Conservation (phyloP, 257 asterid genomes). For the Echites panduratus region DNA sequence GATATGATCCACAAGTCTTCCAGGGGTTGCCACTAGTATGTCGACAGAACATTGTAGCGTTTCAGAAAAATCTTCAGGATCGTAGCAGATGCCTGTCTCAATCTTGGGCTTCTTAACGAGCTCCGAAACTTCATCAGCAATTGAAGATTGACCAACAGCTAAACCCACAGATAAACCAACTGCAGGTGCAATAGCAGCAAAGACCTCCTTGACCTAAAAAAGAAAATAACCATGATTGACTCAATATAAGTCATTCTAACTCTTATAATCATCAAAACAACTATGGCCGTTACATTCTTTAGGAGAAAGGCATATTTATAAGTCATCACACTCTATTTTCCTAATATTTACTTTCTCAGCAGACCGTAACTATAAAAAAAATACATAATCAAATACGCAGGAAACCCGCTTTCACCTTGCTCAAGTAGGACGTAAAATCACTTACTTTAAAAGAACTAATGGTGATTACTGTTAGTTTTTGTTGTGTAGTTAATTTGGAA, state of each 20-base stretch:
- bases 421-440: too few species aligned
- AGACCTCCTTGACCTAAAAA: constrained; percentile 80
- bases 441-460: not conserved
- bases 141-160: constrained; percentile 94
- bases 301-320: not conserved
- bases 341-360: not conserved
- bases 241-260: not conserved
- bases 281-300: not conserved
- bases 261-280: not conserved
- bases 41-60: constrained; percentile 69
- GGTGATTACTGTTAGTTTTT: not conserved
- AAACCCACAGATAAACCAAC: constrained; percentile 92
- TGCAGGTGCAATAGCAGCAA: constrained; percentile 78
- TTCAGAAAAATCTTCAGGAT: constrained; percentile 37
- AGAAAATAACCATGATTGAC: constrained; percentile 5
- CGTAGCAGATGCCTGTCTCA: constrained; percentile 41
- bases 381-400: not conserved
- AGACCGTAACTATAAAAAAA: not conserved
- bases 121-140: constrained; percentile 75
- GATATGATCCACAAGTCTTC: constrained; percentile 92
- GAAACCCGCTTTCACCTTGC: not conserved
- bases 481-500: not conserved
- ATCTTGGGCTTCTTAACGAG: constrained; percentile 62
- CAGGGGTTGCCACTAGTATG: constrained; percentile 93
- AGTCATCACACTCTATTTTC: not conserved